Percentiles rank a stretch among this genome's conserved stretches.
phyloP scores from a whole-genome alignment of 2,329 filamentous ascomycete species.

The Aureobasidium sp. region DNA sequence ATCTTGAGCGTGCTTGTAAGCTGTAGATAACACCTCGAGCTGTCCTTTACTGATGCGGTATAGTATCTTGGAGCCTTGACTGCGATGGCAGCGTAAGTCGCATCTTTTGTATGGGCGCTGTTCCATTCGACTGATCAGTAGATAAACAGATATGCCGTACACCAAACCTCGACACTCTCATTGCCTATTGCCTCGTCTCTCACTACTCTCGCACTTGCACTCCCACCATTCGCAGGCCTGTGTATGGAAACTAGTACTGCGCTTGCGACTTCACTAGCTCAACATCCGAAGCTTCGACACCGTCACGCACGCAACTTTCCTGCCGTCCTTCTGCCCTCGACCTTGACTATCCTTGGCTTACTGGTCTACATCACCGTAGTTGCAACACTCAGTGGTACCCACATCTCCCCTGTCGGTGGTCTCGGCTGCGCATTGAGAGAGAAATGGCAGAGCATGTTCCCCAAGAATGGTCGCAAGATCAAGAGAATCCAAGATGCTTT shows the following conservation, averaged over 20 bases:
- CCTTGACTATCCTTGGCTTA: slow-evolving; percentile 35
- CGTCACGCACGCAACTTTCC: slow-evolving; percentile 27
- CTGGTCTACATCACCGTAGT: slow-evolving; percentile 35
- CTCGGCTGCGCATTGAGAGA: slow-evolving; percentile 50
- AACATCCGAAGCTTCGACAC: slow-evolving; percentile 27
- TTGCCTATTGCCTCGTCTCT: slow-evolving; percentile 38
- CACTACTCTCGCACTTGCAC: slow-evolving; percentile 34
- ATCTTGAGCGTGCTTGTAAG: slow-evolving; percentile 33
- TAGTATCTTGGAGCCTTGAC: slow-evolving; percentile 38
- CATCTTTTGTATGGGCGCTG: neutral
- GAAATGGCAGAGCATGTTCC: slow-evolving; percentile 51
- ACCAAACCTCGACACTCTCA: slow-evolving; percentile 28
- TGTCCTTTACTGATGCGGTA: neutral
- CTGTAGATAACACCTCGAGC: neutral
- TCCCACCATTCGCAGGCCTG: slow-evolving; percentile 38
- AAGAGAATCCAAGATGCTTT: slow-evolving; percentile 58
- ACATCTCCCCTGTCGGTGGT: slow-evolving; percentile 32
- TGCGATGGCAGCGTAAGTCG: slow-evolving; percentile 31
- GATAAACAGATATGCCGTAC: slow-evolving; percentile 25
- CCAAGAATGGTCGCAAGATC: slow-evolving; percentile 46
- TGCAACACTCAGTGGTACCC: slow-evolving; percentile 39
- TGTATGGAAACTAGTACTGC: slow-evolving; percentile 34
- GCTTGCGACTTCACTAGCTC: slow-evolving; percentile 21
- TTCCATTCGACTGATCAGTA: neutral
- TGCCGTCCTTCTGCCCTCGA: slow-evolving; percentile 21